Percentiles rank a stretch among this genome's conserved stretches.
Conservation (phyloP, 2,329 filamentous ascomycete genomes). For the Claviceps purpurea region DNA sequence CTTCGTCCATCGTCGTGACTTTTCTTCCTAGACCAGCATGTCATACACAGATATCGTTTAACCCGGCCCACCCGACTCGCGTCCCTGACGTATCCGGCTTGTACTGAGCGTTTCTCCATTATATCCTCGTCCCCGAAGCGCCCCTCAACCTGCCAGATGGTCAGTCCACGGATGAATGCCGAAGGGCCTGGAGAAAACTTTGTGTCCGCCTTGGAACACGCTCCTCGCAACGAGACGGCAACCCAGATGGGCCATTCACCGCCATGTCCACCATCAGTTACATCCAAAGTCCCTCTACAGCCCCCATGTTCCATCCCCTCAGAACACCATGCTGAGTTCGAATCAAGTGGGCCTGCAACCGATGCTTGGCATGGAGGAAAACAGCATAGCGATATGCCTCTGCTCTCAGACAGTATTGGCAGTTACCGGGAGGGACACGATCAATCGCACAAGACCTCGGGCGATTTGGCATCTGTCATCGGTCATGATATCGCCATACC, state of each 20-base stretch:
- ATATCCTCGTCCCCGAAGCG: background rate
- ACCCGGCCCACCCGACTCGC: background rate
- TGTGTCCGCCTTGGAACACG: conserved; percentile 9
- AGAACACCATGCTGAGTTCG: background rate
- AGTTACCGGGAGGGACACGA: background rate
- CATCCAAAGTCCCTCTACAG: conserved; percentile 5
- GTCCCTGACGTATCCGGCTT: background rate
- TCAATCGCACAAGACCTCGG: background rate
- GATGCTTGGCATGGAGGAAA: conserved; percentile 11
- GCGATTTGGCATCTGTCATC: background rate
- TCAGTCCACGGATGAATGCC: background rate
- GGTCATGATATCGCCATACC: background rate
- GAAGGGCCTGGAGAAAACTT: conserved; percentile 6
- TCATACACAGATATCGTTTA: background rate
- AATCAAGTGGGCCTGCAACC: background rate
- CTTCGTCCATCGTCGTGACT: background rate
- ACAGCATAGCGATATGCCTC: conserved; percentile 6
- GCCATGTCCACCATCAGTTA: conserved; percentile 2
- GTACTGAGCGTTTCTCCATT: background rate
- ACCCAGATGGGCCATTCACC: conserved; percentile 5
- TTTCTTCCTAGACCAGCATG: background rate
- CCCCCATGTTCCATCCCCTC: conserved; percentile 1
- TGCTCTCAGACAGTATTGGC: background rate
- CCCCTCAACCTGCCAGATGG: too few relatives aligned
- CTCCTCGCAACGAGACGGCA: conserved; percentile 6